Base-by-base conservation (phyloP, 2,329 filamentous ascomycete species). In the Alternaria rosae region DNA sequence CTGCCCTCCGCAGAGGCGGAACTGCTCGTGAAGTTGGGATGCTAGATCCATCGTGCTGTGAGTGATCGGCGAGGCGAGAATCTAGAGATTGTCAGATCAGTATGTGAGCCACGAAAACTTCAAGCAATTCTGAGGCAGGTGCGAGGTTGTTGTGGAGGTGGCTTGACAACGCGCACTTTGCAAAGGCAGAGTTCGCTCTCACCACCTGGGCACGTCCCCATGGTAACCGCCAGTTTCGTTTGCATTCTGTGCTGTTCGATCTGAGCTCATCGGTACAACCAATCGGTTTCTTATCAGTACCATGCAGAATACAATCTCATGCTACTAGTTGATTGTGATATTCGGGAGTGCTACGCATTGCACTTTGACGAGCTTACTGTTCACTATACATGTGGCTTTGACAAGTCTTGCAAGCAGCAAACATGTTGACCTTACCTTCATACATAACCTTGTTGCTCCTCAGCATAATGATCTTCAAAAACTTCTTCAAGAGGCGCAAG, bases 401-500 rank as follows among this genome's bases (percentile, higher is more conserved):
- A 38, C 35, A 3, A 38, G 35, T 38, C 9, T 38, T 38, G 35
- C 3, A 38, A 11, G 35, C 2, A 38, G 35, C 35, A 38, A 38
- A 38, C 35, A 17, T 38, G n/a, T 38, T 38, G 15, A 17, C n/a
- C 35, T 11, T 17, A 38, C 9, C 35, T n/a, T 38, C 35, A 17
- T 38, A 38, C 35, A 38, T 11, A 38, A 3, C 35, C 9, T 38
- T 38, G 35, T 38, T 38, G 17, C 35, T 38, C 0, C 15, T 38
- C 17, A 38, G n/a, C 1, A 6, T 0, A 11, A 3, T 1, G 0
- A 17, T 10, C 8, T 1, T 1, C 35, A 17, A 17, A 38, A 38
- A 4, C 9, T 38, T 38, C 1, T 38, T 38, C 15, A 38, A 38
- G 15, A 38, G 32, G 32, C 6, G 32, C 3, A 38, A n/a, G 15